Percentiles rank a stretch among this genome's conserved stretches.
Conservation (phyloP, 495 filamentous ascomycete genomes). For the Hypoxylon lienhwacheense region DNA sequence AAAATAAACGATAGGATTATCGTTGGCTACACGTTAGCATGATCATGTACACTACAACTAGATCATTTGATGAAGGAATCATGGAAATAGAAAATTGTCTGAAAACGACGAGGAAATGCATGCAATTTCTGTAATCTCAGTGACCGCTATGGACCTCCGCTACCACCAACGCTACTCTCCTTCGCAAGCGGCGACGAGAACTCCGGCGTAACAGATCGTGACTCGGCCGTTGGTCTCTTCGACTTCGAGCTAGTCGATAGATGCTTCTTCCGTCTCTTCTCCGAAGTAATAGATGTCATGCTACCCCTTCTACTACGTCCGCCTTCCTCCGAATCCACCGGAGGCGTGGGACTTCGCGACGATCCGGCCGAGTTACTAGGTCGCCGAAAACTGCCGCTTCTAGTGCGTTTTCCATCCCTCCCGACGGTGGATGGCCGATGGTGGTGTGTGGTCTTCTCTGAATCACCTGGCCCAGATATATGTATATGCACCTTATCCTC, state of each 20-base stretch:
- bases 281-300: slow-evolving; percentile 51
- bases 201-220: slow-evolving; percentile 55
- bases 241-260: slow-evolving; percentile 38
- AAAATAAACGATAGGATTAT: neutral
- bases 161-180: slow-evolving; percentile 48
- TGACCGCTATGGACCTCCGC: slow-evolving; percentile 6
- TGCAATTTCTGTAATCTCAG: neutral
- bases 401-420: slow-evolving; percentile 48
- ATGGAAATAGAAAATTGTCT: slow-evolving; percentile 1
- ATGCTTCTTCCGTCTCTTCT: slow-evolving; percentile 53
- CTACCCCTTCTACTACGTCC: slow-evolving; percentile 47
- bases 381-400: slow-evolving; percentile 53
- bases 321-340: slow-evolving; percentile 49
- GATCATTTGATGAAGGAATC: neutral
- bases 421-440: slow-evolving; percentile 45
- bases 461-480: slow-evolving; percentile 24
- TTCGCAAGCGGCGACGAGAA: slow-evolving; percentile 53
- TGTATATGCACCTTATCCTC: slow-evolving; percentile 41
- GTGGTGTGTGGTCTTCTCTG: slow-evolving; percentile 41
- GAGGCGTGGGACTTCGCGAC: slow-evolving; percentile 54
- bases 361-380: slow-evolving; percentile 50
- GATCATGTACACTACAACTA: too few species aligned
- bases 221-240: slow-evolving; percentile 46
- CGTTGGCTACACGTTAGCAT: too few species aligned
- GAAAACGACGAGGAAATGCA: neutral